These are phyloP conservation scores for Rhodamnia rubescens DNA, from an alignment of 345 rosid genomes.

Conservation along the genomic window DNA sequence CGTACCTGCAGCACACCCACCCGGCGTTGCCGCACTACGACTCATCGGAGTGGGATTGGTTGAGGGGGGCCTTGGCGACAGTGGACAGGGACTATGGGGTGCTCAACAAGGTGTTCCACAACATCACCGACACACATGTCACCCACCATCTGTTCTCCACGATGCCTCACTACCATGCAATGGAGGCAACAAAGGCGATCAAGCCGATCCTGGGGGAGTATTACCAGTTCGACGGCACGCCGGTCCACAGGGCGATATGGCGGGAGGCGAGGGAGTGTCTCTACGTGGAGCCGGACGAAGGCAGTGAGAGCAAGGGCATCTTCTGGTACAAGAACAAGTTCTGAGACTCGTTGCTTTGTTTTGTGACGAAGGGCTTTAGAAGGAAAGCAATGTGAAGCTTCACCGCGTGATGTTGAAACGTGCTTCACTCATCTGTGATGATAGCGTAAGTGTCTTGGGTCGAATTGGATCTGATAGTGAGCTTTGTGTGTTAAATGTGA, in stretches of 20 bases:
- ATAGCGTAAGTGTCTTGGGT: background rate
- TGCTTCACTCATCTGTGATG: background rate
- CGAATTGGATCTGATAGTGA: background rate
- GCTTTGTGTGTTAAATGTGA: background rate
- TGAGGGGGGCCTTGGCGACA: conserved; percentile 50
- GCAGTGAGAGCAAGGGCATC: conserved; percentile 20
- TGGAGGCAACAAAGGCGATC: conserved; percentile 55
- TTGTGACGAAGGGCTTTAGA: background rate
- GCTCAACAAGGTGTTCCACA: conserved; percentile 47
- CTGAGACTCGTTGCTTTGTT: background rate
- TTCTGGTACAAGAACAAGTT: conserved; percentile 51
- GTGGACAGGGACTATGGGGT: conserved; percentile 50
- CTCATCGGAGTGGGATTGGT: conserved; percentile 60
- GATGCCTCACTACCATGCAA: conserved; percentile 55
- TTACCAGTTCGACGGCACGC: conserved; percentile 36
- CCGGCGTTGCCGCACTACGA: conserved; percentile 48
- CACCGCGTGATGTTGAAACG: background rate
- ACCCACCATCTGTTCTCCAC: conserved; percentile 57
- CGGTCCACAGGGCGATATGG: conserved; percentile 39
- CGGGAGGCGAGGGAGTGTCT: conserved; percentile 55
- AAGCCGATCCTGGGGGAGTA: conserved; percentile 47
- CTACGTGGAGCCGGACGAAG: conserved; percentile 42
- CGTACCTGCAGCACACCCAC: conserved; percentile 62
- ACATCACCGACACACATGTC: conserved; percentile 51
- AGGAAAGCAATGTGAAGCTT: background rate